Evolutionary conservation across 352 stramenopile species (phyloP).

Genomic region (Pythium brachiatum): DNA sequence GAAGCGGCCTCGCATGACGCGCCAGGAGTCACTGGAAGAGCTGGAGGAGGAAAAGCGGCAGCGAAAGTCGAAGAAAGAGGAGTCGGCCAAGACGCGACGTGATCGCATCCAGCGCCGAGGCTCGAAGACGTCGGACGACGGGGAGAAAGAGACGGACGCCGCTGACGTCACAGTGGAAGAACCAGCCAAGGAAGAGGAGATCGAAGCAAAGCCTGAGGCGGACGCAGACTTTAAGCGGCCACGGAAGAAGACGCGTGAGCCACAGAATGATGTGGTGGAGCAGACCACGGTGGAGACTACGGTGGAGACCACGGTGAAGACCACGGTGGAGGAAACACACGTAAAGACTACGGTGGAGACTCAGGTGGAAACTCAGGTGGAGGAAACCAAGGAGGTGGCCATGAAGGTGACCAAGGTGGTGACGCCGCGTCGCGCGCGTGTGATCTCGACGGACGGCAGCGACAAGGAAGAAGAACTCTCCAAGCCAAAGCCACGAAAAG

Average conservation of each 20-base stretch:
- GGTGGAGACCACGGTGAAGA: not conserved
- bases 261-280: not conserved
- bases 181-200: not conserved
- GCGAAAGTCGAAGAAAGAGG: not conserved
- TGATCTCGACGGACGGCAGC: constrained; percentile 7
- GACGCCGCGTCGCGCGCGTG: not conserved
- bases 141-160: not conserved
- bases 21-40: not conserved
- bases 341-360: too few relatives aligned
- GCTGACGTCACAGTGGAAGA: not conserved
- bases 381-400: not conserved
- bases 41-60: constrained; percentile 4
- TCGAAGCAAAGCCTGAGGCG: not conserved
- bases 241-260: not conserved
- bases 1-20: constrained; percentile 8
- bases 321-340: not conserved
- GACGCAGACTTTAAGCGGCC: not conserved
- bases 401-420: not conserved
- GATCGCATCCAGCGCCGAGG: not conserved
- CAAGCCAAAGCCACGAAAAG: not conserved
- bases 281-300: not conserved
- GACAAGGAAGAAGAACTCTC: not conserved
- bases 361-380: too few relatives aligned
- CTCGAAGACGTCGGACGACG: not conserved
- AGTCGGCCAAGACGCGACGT: not conserved